A percentile compares a stretch with the other conserved stretches of the same genome.
phyloP scores from a whole-genome alignment of 169 alveolate genomes.

The Pseudocohnilembus persalinus region DNA sequence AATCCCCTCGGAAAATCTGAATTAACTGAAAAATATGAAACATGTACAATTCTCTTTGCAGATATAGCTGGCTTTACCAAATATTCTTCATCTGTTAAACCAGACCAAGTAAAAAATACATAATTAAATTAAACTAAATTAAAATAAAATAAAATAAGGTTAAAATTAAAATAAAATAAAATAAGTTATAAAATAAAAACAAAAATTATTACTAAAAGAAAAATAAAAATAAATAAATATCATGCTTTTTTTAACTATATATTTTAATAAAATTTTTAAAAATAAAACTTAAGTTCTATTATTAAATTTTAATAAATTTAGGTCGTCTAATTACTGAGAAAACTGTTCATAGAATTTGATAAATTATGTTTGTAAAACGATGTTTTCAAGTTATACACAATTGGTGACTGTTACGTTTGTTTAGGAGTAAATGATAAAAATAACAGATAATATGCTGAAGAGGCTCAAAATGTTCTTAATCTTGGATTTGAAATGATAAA shows the following conservation, averaged over 20 bases:
- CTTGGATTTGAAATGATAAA: constrained; percentile 50
- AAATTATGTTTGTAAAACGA: constrained; percentile 62
- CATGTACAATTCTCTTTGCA: constrained; percentile 59
- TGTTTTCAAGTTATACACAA: constrained; percentile 78
- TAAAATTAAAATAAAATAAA: too few relatives aligned
- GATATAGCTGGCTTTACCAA: constrained; percentile 28
- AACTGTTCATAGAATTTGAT: constrained; percentile 67
- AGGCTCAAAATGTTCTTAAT: constrained; percentile 48
- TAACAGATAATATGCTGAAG: constrained; percentile 45
- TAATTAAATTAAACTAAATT: too few relatives aligned
- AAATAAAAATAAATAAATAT: too few relatives aligned
- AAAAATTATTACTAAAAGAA: too few relatives aligned
- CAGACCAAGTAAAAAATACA: constrained; percentile 50
- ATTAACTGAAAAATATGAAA: constrained; percentile 42
- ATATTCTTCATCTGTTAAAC: constrained; percentile 50
- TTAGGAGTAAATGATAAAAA: constrained; percentile 59
- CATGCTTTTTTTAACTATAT: too few relatives aligned
- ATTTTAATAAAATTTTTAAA: not conserved
- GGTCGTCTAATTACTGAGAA: constrained; percentile 59
- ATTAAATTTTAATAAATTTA: not conserved
- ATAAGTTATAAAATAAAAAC: too few relatives aligned
- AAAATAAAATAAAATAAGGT: too few relatives aligned
- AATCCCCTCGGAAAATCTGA: constrained; percentile 36
- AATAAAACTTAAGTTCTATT: not conserved
- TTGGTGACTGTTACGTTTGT: constrained; percentile 83